Evolutionary conservation across 1,284 basidiomycete species (phyloP), one percentile per base, ranked within the genome.

Genomic region (Cerrena zonata): DNA sequence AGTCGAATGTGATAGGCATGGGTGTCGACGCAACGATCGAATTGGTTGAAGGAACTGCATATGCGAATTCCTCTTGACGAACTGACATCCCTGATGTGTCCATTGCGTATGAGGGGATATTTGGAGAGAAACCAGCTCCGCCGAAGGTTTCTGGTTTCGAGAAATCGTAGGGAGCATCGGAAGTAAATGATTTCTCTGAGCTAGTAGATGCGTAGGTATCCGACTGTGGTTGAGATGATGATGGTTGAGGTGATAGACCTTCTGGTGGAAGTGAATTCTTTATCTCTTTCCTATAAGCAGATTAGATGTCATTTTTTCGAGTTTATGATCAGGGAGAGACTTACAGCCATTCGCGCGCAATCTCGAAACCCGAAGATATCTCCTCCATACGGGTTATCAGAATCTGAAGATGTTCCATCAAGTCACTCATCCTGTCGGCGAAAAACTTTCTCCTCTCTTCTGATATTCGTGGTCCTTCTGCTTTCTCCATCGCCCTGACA

Each of bases 331-430:
- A 42, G 30, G 22, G 38, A 48, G 43, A 18, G 15, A 53, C 61
- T 57, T 43, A 66, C 65, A 62, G 52, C 48, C 53, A 62, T 39
- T 62, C 57, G 19, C 58, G 56, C 0, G 65, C 66, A 0, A 61
- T 55, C 45, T 66, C 65, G 64, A 63, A 65, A 27, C 61, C 58
- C 7, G 59, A 50, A 11, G 56, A 56, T 5, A 63, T 59, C 48
- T 61, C 59, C 48, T 63, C 60, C 12, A 68, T 50, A 21, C 61
- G 55, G 21, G 44, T 49, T 47, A 67, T 53, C 21, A 65, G 38
- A 38, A 56, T 58, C 4, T 61, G 55, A n/a, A 62, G 53, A 11
- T 55, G 53, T 22, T 57, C 57, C 23, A 56, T 52, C 44, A 55
- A 53, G 12, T 55, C 52, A 10, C 5, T 22, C 48, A 49, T 49